Evolutionary conservation across 2,329 filamentous ascomycete species (phyloP).

Genomic region (Xylariales sp.): DNA sequence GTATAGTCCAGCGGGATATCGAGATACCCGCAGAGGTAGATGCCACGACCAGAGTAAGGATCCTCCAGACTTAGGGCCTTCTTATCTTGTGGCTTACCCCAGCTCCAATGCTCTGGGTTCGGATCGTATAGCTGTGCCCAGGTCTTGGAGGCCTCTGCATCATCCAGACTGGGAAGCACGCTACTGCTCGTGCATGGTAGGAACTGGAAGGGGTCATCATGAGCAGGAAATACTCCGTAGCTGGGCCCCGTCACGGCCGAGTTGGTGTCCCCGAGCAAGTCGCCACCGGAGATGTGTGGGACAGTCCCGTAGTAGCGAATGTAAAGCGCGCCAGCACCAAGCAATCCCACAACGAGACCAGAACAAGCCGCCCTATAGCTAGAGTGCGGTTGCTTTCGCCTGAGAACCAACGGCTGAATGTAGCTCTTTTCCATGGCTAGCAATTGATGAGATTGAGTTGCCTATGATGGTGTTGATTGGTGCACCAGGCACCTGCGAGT

Average conservation of each 20-base stretch:
- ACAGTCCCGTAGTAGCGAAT: too few species aligned
- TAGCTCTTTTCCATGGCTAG: too few species aligned
- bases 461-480: too few species aligned
- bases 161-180: constrained; percentile 35
- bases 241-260: constrained; percentile 12
- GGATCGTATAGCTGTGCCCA: constrained; percentile 40
- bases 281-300: too few species aligned
- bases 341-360: too few species aligned
- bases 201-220: constrained; percentile 41
- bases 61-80: constrained; percentile 14
- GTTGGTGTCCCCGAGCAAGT: too few species aligned
- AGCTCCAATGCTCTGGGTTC: constrained; percentile 40
- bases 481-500: too few species aligned
- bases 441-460: too few species aligned
- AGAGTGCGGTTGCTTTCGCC: too few species aligned
- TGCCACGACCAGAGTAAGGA: constrained; percentile 33
- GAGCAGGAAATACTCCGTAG: constrained; percentile 34
- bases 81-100: constrained; percentile 26
- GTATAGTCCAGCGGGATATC: constrained; percentile 45
- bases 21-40: constrained; percentile 44
- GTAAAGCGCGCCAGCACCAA: too few species aligned
- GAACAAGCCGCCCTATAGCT: too few species aligned
- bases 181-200: constrained; percentile 40
- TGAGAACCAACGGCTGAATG: too few species aligned
- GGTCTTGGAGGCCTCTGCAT: constrained; percentile 26